Evolutionary conservation across 78 protist genomes (phyloP), one percentile per base, ranked within the genome.

Genomic region (Dictyostelium citrinum): DNA sequence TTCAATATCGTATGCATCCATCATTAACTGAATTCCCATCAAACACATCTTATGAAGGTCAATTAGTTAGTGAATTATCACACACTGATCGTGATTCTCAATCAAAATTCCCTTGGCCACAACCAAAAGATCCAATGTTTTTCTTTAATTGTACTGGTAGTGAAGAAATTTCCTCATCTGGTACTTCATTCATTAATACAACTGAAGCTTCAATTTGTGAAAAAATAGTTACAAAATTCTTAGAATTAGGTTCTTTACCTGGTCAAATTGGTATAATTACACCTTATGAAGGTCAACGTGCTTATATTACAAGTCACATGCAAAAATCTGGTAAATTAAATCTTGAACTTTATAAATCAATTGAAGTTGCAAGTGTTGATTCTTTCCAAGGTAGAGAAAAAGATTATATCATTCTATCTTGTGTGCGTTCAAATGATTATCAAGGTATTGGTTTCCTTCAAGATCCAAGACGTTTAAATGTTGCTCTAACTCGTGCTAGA

Each of bases 1-100:
- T 98, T 8, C 99, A 99, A 83, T 99, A 99, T 97, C 97, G 99
- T 55, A 99, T 99, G 99, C 99, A 99, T 96, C 99, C 99, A 24
- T 68, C 96, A 27, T 94, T 99, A 41, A 39, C 98, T 24, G 99
- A 96, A 70, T 99, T 99, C 91, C 99, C 99, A 0, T 97, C 99
- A 43, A 95, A 93, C 91, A 97, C 97, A 12, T 99, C 99, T 95
- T 99, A 99, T 96, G 99, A 99, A 91, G 99, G 99, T 81, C 79
- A 97, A 16, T 97, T 99, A 68, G 91, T 88, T 33, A 88, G 75
- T 29, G 46, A 61, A 6, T 51, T 77, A 35, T 82, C 99, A 41
- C 64, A 33, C 82, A 29, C 70, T 51, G 41, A 12, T 55, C 78
- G 82, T 24, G 75, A 76, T 16, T 37, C 83, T 33, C 72, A 49